Percentiles rank a stretch among this genome's conserved stretches.
These are phyloP conservation scores for Fusarium sp. DNA, from an alignment of 2,329 filamentous ascomycete species.

Conservation along the genomic window DNA sequence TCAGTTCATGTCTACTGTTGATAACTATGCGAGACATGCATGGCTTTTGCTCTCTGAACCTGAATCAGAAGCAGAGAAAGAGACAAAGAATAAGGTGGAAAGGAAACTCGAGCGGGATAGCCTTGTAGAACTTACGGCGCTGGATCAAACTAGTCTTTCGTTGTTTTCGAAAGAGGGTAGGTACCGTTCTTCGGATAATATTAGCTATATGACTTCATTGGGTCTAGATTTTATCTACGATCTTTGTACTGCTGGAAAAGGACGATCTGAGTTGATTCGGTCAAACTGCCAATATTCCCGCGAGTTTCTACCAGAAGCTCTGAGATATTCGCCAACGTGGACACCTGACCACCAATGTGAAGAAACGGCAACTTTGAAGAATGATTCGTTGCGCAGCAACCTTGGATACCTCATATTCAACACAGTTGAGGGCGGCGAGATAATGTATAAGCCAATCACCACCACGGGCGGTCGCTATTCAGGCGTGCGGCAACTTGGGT, in stretches of 20 bases:
- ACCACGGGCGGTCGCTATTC: background rate
- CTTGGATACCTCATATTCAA: background rate
- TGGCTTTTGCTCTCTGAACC: background rate
- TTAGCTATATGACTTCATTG: background rate
- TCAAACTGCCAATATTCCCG: background rate
- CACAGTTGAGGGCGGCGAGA: background rate
- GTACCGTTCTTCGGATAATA: background rate
- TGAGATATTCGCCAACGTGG: background rate
- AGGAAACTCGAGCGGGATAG: background rate
- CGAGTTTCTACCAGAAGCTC: background rate
- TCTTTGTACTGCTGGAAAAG: background rate
- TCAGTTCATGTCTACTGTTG: background rate
- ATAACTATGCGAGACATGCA: background rate
- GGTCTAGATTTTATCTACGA: background rate
- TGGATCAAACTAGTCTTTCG: background rate
- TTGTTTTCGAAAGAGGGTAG: background rate
- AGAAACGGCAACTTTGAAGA: background rate
- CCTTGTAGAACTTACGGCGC: background rate
- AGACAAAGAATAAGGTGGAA: background rate
- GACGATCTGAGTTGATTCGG: background rate
- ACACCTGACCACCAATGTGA: background rate
- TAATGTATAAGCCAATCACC: background rate
- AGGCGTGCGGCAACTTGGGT: background rate
- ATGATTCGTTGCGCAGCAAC: background rate
- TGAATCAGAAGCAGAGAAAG: background rate